Evolutionary conservation across 2,329 filamentous ascomycete genomes (phyloP), one percentile per base, ranked within the genome.

Genomic region (Epicoccum nigrum): DNA sequence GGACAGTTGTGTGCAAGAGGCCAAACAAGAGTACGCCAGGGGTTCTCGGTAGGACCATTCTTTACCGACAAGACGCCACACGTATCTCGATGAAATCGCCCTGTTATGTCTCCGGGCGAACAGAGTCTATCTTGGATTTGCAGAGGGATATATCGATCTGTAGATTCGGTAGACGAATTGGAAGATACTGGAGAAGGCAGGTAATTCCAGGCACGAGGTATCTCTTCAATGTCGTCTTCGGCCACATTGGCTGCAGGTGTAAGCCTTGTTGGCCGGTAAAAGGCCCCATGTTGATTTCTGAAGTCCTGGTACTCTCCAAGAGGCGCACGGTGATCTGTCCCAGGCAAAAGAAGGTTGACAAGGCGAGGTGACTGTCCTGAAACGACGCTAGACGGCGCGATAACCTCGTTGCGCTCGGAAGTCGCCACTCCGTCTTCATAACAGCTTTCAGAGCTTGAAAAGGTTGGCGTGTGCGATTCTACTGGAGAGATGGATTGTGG

Each of bases 1-100:
- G 85, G 83, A 4, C 82, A 86, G 39, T 85, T 79, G 58, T 78
- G 79, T 3, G 86, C 84, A 39, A 90, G 71, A 1, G 87, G 86
- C 85, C 86, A 88, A n/a, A 90, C 77, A 37, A 87, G 75, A 5
- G 82, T 88, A 21, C 86, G 80, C 87, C 87, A 90, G 2, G 86
- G 86, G 63, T 89, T 90, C 60, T 89, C 87, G 1, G 79, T 82
- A 6, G 81, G 79, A 0, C 86, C 86, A 67, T 89, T 86, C 64
- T 88, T 89, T 43, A 89, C 79, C 0, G 86, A 89, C 16, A 89
- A 75, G 40, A 90, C 87, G 3, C 86, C 86, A 64, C 86, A 89
- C 0, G 86, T 89, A 49, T 86, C 76, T 57, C 78, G 80, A 62
- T 88, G 83, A 62, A 87, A 89, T 20, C 84, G 80, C 42, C 83